Evolutionary conservation across 257 asterid species (phyloP), one percentile per base, ranked within the genome.

Genomic region (Lavandula angustifolia): DNA sequence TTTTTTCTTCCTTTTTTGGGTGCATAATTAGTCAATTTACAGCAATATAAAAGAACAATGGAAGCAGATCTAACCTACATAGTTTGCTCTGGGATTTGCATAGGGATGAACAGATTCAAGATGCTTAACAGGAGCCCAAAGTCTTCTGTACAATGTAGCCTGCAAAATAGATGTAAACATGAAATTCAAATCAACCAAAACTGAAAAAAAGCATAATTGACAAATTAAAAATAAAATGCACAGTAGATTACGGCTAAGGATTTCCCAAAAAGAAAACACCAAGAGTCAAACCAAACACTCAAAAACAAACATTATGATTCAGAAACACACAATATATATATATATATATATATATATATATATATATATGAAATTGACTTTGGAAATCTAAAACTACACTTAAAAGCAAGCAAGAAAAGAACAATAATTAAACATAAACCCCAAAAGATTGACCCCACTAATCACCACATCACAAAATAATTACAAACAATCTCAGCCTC

Each of bases 71-170:
- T 81, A 80, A 94, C 99, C 96, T 78, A 84, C 82, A 81, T 87
- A 94, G 74, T 80, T 73, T 72, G 75, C 92, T 78, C 95, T 80
- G 13, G 89, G 89, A 79, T 90, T 84, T 43, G 97, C 94, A 76
- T 80, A 76, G 34, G 97, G 90, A 64, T 84, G 91, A 58, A 94
- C 50, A 49, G 91, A 70, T 69, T 87, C 91, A 66, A 94, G 90
- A 70, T 64, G 82, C 84, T 82, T 82, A 72, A 87, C 79, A 14
- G 96, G 91, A 41, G 87, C 91, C 99, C 99, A 94, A 53, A 87
- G 88, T 69, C 96, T 87, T 79, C 85, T 80, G 63, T 74, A 38
- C 74, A 79, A 74, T 64, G 84, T 77, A 79, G 50, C 72, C 97
- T 94, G 92, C 87, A 79, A 7, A 68, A 58, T 34, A 5, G 60